Conservation (phyloP, 2,329 filamentous ascomycete species). For the Penicillium sp. region DNA sequence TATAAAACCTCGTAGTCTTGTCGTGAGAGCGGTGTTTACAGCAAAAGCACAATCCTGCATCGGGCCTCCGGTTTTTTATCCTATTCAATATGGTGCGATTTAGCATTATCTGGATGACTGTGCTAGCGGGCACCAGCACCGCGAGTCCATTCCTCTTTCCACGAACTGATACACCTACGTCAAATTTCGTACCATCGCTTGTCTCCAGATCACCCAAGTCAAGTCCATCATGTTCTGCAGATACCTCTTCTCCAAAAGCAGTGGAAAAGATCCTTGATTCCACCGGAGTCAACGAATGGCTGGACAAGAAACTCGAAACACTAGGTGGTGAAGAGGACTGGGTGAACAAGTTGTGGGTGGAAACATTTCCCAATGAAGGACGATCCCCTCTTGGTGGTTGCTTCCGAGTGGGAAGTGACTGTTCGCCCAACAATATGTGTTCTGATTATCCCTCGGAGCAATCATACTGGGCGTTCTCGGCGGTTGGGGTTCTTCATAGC, state of each 20-base stretch:
- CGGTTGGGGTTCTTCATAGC: neutral
- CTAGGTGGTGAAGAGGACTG: neutral
- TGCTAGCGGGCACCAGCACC: too few species aligned
- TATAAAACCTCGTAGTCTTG: too few species aligned
- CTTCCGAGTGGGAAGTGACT: constrained; percentile 1
- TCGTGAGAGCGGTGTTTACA: too few species aligned
- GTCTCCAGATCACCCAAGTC: too few species aligned
- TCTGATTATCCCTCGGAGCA: neutral
- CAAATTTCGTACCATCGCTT: too few species aligned
- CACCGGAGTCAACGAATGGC: neutral
- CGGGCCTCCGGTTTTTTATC: too few species aligned
- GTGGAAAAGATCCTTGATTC: neutral
- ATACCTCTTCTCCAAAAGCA: neutral
- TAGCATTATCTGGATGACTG: too few species aligned
- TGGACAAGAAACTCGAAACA: neutral
- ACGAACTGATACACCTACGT: too few species aligned
- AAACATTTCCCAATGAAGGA: constrained; percentile 1
- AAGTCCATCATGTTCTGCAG: neutral
- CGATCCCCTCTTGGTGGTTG: constrained; percentile 3
- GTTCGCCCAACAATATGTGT: constrained; percentile 1
- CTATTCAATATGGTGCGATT: too few species aligned
- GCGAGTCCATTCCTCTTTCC: too few species aligned
- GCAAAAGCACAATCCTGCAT: too few species aligned
- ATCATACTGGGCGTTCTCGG: neutral
- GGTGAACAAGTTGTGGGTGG: constrained; percentile 2